Conservation (phyloP, 495 filamentous ascomycete species). For the Aspergillus affinis region DNA sequence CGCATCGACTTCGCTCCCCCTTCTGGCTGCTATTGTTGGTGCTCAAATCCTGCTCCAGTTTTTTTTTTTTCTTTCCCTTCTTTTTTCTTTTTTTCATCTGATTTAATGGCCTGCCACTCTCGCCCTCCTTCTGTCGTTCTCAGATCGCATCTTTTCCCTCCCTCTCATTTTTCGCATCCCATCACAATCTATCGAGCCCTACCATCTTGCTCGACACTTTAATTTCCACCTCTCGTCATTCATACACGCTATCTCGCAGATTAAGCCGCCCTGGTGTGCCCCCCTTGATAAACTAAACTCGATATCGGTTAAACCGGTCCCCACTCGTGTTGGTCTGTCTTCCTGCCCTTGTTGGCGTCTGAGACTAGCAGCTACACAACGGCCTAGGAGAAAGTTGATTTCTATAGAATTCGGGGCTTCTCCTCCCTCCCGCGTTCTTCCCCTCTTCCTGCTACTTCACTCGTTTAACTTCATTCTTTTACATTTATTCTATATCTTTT, state of each 20-base stretch:
- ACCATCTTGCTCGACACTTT: neutral
- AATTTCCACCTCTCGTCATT: neutral
- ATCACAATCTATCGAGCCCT: neutral
- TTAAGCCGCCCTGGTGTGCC: neutral
- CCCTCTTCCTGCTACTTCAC: neutral
- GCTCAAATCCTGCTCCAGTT: neutral
- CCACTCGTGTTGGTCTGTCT: neutral
- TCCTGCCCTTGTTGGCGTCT: neutral
- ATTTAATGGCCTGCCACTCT: neutral
- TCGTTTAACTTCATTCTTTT: constrained; percentile 5
- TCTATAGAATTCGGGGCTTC: neutral
- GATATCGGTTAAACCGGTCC: neutral
- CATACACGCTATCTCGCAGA: neutral
- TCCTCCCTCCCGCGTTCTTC: constrained; percentile 12
- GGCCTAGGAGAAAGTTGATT: neutral
- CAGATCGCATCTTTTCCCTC: neutral
- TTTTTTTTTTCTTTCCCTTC: constrained; percentile 2
- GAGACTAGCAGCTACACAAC: neutral
- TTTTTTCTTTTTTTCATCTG: neutral
- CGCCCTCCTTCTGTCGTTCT: neutral
- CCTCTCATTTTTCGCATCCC: neutral
- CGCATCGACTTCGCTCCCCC: constrained; percentile 7
- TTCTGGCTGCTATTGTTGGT: neutral
- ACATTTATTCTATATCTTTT: neutral
- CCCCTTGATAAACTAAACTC: neutral